Conservation (phyloP, 2,329 filamentous ascomycete genomes). For the Paramyrothecium roridum region DNA sequence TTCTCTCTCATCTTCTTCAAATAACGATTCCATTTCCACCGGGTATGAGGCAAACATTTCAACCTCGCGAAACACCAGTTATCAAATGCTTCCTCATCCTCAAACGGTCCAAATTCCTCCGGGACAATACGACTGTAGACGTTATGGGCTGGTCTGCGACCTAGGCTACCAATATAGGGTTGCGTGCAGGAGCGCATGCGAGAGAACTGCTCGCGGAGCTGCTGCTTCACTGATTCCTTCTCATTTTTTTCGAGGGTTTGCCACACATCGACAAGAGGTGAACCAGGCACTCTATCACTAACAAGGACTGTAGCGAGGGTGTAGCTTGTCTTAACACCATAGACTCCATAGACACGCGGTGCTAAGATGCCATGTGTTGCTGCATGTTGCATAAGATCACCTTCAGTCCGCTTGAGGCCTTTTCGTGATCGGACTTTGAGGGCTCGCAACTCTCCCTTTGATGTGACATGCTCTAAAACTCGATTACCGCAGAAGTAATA, state of each 20-base stretch:
- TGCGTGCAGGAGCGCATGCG: constrained; percentile 6
- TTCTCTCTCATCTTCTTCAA: neutral
- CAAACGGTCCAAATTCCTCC: constrained; percentile 1
- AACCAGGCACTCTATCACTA: constrained; percentile 3
- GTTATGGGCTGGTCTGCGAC: neutral
- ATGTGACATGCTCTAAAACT: constrained; percentile 3
- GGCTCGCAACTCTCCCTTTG: constrained; percentile 1
- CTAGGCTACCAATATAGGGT: constrained; percentile 4
- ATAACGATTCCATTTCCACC: constrained; percentile 3
- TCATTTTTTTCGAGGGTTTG: neutral
- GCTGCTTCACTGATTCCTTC: constrained; percentile 3
- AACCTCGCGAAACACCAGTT: constrained; percentile 1
- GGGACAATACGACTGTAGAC: constrained; percentile 1
- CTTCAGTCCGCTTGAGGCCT: neutral
- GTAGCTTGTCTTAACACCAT: neutral
- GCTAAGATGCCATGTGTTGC: constrained; percentile 3
- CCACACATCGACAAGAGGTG: constrained; percentile 2
- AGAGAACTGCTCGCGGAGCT: constrained; percentile 3
- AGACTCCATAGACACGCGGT: constrained; percentile 1
- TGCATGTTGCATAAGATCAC: constrained; percentile 3
- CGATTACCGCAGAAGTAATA: no score
- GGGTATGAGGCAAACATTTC: neutral
- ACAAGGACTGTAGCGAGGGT: constrained; percentile 5
- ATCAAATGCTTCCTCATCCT: constrained; percentile 1
- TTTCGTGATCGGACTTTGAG: neutral